A percentile compares a stretch with the other conserved stretches of the same genome.
Evolutionary conservation across 768 basidiomycete species (phyloP).

Genomic region (Tulasnella sp.): DNA sequence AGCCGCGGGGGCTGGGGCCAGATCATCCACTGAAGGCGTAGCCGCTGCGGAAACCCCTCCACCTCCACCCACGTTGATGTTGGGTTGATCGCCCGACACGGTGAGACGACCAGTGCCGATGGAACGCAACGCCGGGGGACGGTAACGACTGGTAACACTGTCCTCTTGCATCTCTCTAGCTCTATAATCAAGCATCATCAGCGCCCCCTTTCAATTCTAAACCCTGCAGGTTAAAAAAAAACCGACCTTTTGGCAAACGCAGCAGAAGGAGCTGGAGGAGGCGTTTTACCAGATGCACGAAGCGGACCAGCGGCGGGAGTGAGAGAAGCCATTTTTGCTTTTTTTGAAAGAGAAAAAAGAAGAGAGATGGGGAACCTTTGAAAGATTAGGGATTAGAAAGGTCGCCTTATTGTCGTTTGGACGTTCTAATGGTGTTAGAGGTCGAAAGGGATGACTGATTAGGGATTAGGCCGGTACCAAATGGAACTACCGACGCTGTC

Average conservation of each 20-base stretch:
- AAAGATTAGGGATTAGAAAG: conserved; percentile 73
- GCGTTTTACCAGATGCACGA: conserved; percentile 70
- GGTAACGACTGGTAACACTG: conserved; percentile 53
- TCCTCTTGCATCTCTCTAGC: conserved; percentile 81
- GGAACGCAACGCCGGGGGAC: conserved; percentile 64
- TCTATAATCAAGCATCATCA: conserved; percentile 31
- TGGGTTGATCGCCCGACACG: conserved; percentile 10
- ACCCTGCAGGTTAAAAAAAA: not conserved
- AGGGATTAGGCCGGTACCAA: conserved; percentile 15
- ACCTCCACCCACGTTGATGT: conserved; percentile 23
- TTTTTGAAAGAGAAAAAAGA: conserved; percentile 36
- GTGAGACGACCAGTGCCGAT: conserved; percentile 6
- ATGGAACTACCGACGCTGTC: too few relatives aligned
- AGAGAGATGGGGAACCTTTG: too few relatives aligned
- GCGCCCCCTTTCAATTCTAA: too few relatives aligned
- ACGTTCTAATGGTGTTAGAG: conserved; percentile 15
- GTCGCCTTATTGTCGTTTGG: not conserved
- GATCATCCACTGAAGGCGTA: conserved; percentile 24
- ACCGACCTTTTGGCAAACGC: conserved; percentile 77
- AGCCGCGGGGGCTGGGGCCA: conserved; percentile 38
- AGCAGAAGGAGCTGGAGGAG: conserved; percentile 82
- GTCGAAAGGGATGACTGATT: not conserved
- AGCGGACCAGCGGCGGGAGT: conserved; percentile 17
- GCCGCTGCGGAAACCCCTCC: conserved; percentile 62
- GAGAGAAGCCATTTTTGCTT: conserved; percentile 52